Conservation (phyloP, 2,329 filamentous ascomycete genomes). For the Phyllosticta capitalensis region DNA sequence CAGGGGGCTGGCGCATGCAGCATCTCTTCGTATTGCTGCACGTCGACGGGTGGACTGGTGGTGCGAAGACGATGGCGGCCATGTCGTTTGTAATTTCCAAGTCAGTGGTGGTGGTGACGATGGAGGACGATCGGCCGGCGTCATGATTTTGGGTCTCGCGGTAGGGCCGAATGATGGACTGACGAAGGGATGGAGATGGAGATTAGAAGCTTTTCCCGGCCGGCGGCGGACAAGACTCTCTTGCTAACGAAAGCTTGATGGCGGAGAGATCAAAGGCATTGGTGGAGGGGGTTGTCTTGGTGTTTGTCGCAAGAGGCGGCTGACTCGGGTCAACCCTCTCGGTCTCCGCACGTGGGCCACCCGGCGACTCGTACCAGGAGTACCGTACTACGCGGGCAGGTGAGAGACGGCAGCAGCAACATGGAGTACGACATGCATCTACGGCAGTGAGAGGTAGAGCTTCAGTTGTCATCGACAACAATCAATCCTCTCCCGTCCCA, state of each 20-base stretch:
- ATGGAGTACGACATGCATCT: not conserved
- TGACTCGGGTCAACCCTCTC: not conserved
- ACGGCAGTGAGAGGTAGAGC: too few relatives aligned
- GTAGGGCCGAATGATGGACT: not conserved
- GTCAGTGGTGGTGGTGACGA: not conserved
- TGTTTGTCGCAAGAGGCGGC: not conserved
- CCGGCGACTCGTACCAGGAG: not conserved
- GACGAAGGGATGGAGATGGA: not conserved
- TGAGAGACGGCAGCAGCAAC: too few relatives aligned
- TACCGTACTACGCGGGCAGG: too few relatives aligned
- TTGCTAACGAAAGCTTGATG: not conserved
- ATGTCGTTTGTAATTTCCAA: not conserved
- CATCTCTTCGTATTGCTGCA: not conserved
- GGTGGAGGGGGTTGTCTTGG: not conserved
- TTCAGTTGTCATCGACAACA: too few relatives aligned
- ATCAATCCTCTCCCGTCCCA: too few relatives aligned
- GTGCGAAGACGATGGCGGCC: not conserved
- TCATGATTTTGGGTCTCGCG: not conserved
- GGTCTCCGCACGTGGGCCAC: not conserved
- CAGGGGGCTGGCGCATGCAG: not conserved
- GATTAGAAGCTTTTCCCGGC: not conserved
- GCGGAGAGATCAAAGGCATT: not conserved
- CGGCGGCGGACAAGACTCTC: not conserved
- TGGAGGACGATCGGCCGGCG: not conserved
- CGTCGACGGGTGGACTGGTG: not conserved